Conservation (phyloP, 108 stramenopile genomes). For the Bacterosira constricta region DNA sequence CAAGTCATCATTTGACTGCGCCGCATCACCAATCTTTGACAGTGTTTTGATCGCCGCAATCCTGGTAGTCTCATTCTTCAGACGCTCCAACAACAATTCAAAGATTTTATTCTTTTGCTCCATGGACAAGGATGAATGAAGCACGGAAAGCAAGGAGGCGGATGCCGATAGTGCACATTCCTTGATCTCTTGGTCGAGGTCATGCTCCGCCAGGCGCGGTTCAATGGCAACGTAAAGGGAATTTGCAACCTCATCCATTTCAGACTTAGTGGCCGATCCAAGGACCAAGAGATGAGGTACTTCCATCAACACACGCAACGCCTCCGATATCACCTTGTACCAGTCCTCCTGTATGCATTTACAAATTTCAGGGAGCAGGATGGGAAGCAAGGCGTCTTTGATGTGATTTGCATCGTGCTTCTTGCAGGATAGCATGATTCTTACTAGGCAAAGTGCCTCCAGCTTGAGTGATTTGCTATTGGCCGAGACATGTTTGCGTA, state of each 20-base stretch:
- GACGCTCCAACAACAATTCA: slow-evolving; percentile 80
- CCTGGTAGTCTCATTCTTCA: slow-evolving; percentile 95
- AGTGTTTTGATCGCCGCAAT: slow-evolving; percentile 92
- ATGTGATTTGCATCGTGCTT: slow-evolving; percentile 56
- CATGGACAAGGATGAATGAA: slow-evolving; percentile 57
- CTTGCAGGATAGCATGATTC: slow-evolving; percentile 64
- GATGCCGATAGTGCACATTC: slow-evolving; percentile 84
- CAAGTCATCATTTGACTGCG: slow-evolving; percentile 46
- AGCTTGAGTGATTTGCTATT: slow-evolving; percentile 88
- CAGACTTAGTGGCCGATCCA: slow-evolving; percentile 47
- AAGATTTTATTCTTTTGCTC: slow-evolving; percentile 70
- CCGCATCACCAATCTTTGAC: slow-evolving; percentile 63
- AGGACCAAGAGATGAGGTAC: slow-evolving; percentile 66
- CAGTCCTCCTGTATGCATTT: slow-evolving; percentile 88
- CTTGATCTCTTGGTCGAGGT: slow-evolving; percentile 98
- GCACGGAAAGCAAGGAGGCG: slow-evolving; percentile 60
- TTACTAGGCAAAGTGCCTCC: slow-evolving; percentile 88
- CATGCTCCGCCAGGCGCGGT: slow-evolving; percentile 90
- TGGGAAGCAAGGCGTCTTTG: slow-evolving; percentile 48
- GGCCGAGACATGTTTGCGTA: slow-evolving; percentile 45
- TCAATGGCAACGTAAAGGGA: slow-evolving; percentile 85
- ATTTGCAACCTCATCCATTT: slow-evolving; percentile 59
- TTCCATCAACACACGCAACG: slow-evolving; percentile 82
- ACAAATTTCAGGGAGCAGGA: slow-evolving; percentile 74
- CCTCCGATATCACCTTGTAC: slow-evolving; percentile 97